These are phyloP conservation scores for Syzygium syzygioides DNA, from an alignment of 441 rosid genomes.

Conservation along the genomic window DNA sequence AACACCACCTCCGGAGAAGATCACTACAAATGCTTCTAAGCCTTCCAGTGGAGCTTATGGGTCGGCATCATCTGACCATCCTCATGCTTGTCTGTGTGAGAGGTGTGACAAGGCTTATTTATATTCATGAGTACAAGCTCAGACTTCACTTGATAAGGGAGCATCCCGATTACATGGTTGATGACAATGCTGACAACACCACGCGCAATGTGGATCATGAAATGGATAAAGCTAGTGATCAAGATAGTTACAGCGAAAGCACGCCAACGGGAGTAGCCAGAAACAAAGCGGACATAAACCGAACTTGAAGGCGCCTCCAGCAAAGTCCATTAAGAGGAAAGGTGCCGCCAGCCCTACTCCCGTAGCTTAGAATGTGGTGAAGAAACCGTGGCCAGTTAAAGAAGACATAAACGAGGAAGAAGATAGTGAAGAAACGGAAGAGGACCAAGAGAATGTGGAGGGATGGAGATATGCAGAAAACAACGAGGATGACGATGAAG, in stretches of 20 bases:
- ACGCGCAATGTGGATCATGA: too few species aligned
- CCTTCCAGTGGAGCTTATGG: too few species aligned
- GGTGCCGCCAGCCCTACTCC: conserved; percentile 50
- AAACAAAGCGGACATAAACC: conserved; percentile 59
- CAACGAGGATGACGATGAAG: conserved; percentile 85
- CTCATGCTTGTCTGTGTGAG: too few species aligned
- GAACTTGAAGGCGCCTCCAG: conserved; percentile 54
- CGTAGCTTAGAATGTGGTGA: conserved; percentile 31
- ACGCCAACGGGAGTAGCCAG: conserved; percentile 40
- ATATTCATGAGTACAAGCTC: too few species aligned
- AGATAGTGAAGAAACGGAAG: conserved; percentile 89
- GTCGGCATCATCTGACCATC: too few species aligned
- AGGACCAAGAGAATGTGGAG: conserved; percentile 65
- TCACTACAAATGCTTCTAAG: too few species aligned
- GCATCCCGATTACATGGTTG: too few species aligned
- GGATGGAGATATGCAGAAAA: conserved; percentile 76
- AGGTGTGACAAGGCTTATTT: too few species aligned
- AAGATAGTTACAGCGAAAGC: conserved; percentile 54
- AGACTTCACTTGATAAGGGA: too few species aligned
- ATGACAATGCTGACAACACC: too few species aligned
- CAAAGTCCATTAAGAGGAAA: conserved; percentile 44
- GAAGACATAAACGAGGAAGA: conserved; percentile 64
- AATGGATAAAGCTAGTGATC: conserved; percentile 1
- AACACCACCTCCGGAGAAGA: too few species aligned
- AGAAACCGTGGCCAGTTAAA: conserved; percentile 55